Conservation (phyloP, 768 basidiomycete species). For the Lyophyllum shimeji region DNA sequence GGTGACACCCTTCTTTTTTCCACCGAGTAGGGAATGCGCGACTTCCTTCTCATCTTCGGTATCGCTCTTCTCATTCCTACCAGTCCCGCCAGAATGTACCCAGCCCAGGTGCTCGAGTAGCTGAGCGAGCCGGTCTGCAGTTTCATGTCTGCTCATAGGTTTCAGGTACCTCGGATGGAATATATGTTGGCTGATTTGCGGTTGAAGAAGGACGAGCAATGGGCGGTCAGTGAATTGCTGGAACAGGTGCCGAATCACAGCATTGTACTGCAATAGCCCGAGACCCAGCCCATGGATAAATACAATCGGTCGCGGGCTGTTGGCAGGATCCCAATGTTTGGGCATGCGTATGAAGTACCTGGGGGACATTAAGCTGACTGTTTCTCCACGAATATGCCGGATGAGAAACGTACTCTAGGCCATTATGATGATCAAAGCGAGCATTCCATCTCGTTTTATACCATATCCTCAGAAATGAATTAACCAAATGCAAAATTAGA, state of each 20-base stretch:
- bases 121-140: slow-evolving; percentile 52
- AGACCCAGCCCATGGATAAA: slow-evolving; percentile 90
- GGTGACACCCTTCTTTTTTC: slow-evolving; percentile 56
- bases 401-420: slow-evolving; percentile 58
- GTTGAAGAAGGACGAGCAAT: slow-evolving; percentile 74
- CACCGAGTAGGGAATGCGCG: slow-evolving; percentile 15
- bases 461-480: slow-evolving; percentile 44
- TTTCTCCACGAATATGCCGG: background rate
- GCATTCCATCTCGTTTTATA: slow-evolving; percentile 43
- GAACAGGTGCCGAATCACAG: slow-evolving; percentile 60
- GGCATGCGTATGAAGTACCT: slow-evolving; percentile 81
- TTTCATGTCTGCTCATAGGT: slow-evolving; percentile 66
- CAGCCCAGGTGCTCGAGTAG: slow-evolving; percentile 67
- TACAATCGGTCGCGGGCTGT: slow-evolving; percentile 67
- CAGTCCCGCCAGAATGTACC: slow-evolving; percentile 34
- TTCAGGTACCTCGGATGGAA: slow-evolving; percentile 73
- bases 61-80: slow-evolving; percentile 17
- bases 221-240: slow-evolving; percentile 63
- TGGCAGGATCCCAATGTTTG: slow-evolving; percentile 55
- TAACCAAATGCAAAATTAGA: slow-evolving; percentile 45
- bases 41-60: slow-evolving; percentile 27
- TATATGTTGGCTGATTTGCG: slow-evolving; percentile 83
- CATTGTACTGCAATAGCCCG: slow-evolving; percentile 70
- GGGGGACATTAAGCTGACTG: slow-evolving; percentile 1
- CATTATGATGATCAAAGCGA: slow-evolving; percentile 49